Percentiles rank a stretch among this genome's conserved stretches.
These are phyloP conservation scores for Zygosaccharomyces gambellarensis DNA, from an alignment of 805 yeast genomes.

Conservation along the genomic window DNA sequence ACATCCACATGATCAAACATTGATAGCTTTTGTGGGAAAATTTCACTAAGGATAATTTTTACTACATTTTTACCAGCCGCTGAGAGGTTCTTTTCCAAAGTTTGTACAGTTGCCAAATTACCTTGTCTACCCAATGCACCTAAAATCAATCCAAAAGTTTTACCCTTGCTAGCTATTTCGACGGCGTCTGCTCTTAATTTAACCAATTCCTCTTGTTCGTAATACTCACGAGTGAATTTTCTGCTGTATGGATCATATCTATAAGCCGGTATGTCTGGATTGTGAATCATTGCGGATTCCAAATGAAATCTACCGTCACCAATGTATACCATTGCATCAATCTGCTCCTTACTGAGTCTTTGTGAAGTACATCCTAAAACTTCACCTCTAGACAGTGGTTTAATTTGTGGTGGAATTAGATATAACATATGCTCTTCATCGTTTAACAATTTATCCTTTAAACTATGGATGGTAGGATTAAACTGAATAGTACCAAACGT, in stretches of 20 bases:
- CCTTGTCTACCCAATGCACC: constrained; percentile 98
- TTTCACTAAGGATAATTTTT: constrained; percentile 82
- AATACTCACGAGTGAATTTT: constrained; percentile 82
- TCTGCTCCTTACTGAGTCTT: constrained; percentile 55
- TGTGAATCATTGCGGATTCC: constrained; percentile 95
- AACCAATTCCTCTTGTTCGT: constrained; percentile 81
- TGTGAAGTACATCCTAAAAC: constrained; percentile 96
- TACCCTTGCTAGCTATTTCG: constrained; percentile 49
- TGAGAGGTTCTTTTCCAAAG: constrained; percentile 52
- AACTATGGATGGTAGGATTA: constrained; percentile 86
- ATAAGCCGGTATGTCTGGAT: constrained; percentile 86
- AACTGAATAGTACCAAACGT: constrained; percentile 95
- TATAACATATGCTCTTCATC: constrained; percentile 47
- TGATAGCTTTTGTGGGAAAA: constrained; percentile 86
- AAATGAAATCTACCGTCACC: constrained; percentile 97
- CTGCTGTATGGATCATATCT: constrained; percentile 94
- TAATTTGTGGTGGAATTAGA: constrained; percentile 81
- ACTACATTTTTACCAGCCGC: constrained; percentile 62
- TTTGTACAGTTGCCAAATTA: constrained; percentile 66
- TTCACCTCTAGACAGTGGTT: constrained; percentile 92
- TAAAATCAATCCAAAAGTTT: constrained; percentile 73
- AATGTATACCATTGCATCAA: constrained; percentile 78
- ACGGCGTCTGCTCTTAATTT: constrained; percentile 72
- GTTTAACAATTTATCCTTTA: constrained; percentile 53
- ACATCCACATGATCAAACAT: constrained; percentile 92